These are phyloP conservation scores for Cubamyces lactineus DNA, from an alignment of 768 basidiomycete species.

Conservation along the genomic window DNA sequence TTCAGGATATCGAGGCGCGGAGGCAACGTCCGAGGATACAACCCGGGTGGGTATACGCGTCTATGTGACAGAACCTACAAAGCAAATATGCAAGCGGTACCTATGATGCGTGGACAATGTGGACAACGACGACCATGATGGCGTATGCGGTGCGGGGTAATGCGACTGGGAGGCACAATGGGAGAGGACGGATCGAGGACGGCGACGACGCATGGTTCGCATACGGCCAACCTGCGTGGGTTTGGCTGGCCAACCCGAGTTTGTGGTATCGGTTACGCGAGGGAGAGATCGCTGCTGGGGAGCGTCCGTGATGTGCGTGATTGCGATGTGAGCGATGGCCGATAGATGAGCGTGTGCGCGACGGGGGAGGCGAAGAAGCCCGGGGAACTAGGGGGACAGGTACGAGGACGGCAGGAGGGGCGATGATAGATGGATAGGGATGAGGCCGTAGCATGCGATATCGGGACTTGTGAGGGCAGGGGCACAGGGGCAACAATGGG, in stretches of 20 bases:
- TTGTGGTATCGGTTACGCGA: not conserved
- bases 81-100: slow-evolving; percentile 18
- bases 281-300: not conserved
- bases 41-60: slow-evolving; percentile 2
- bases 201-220: not conserved
- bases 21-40: slow-evolving; percentile 1
- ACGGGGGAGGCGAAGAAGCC: slow-evolving; percentile 1
- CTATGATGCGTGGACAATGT: slow-evolving; percentile 6
- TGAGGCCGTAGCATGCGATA: slow-evolving; percentile 11
- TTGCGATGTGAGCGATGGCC: slow-evolving; percentile 18
- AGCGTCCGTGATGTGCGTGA: slow-evolving; percentile 16
- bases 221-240: slow-evolving; percentile 6
- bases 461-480: slow-evolving; percentile 1
- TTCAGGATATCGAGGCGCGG: not conserved
- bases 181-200: not conserved
- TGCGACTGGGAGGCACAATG: not conserved
- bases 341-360: slow-evolving; percentile 2
- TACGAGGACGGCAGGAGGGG: slow-evolving; percentile 6
- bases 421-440: slow-evolving; percentile 21
- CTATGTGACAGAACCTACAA: slow-evolving; percentile 19
- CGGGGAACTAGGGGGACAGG: slow-evolving; percentile 6
- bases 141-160: not conserved
- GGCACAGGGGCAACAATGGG: not conserved
- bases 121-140: not conserved
- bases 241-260: slow-evolving; percentile 12